phyloP scores from a whole-genome alignment of 1,139 yeast species.

The Diutina scorzettiae region DNA sequence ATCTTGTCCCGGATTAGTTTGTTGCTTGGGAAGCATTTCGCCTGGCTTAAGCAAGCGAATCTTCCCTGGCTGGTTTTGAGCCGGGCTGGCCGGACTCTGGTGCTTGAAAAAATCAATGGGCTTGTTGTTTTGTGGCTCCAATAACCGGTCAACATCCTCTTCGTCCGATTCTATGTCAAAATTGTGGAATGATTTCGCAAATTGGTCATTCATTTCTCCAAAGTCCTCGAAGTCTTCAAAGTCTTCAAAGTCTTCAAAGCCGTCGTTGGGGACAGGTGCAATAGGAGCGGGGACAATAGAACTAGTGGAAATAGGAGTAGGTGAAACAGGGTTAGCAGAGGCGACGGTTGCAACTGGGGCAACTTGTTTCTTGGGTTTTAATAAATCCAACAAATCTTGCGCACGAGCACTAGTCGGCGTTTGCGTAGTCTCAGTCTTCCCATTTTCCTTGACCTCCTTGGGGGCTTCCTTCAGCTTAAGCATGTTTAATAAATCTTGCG shows the following conservation, averaged over 20 bases:
- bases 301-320: too few species aligned
- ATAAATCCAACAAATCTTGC: neutral
- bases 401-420: neutral
- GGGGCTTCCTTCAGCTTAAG: constrained; percentile 10
- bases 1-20: neutral
- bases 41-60: constrained; percentile 4
- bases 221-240: constrained; percentile 5
- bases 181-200: constrained; percentile 1
- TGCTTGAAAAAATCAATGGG: constrained; percentile 6
- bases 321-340: neutral
- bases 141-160: constrained; percentile 4
- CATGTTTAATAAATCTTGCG: constrained; percentile 13
- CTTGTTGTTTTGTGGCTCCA: constrained; percentile 3
- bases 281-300: too few species aligned
- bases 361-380: neutral
- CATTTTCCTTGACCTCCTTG: too few species aligned
- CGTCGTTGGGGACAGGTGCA: neutral
- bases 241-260: constrained; percentile 2
- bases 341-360: neutral
- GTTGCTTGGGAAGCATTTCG: neutral
- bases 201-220: neutral
- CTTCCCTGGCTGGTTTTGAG: neutral
- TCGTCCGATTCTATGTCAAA: constrained; percentile 2
- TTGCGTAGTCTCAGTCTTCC: too few species aligned
- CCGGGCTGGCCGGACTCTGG: neutral